Conservation (phyloP, 441 rosid genomes). For the Melastoma candidum region DNA sequence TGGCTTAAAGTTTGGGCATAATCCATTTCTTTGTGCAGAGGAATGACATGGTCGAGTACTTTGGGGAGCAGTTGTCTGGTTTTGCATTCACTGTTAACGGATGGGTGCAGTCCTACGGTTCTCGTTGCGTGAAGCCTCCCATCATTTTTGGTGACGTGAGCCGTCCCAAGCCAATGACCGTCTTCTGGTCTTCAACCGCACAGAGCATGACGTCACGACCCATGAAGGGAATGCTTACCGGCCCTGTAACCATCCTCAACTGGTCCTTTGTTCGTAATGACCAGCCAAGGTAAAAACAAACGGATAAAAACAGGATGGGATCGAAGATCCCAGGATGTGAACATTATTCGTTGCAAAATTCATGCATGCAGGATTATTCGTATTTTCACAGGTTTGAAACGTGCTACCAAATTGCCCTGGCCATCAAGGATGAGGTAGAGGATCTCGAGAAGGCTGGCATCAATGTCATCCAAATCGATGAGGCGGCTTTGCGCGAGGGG, state of each 20-base stretch:
- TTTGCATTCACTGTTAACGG: constrained; percentile 12
- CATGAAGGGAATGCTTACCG: constrained; percentile 19
- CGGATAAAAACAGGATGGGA: background rate
- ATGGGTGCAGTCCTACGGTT: constrained; percentile 18
- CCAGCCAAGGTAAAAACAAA: constrained; percentile 7
- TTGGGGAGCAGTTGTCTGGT: constrained; percentile 15
- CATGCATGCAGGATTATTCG: background rate
- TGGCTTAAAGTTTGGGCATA: background rate
- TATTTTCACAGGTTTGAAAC: constrained; percentile 10
- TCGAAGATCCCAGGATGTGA: background rate
- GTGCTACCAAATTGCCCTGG: constrained; percentile 1
- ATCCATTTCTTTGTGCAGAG: constrained; percentile 4
- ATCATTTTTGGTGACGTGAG: constrained; percentile 18
- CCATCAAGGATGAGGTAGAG: constrained; percentile 19
- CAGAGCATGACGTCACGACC: constrained; percentile 18
- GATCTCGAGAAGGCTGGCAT: constrained; percentile 16
- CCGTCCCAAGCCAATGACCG: constrained; percentile 19
- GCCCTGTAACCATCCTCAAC: constrained; percentile 16
- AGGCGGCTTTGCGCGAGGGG: constrained; percentile 18
- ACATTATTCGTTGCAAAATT: background rate
- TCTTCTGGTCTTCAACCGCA: constrained; percentile 14
- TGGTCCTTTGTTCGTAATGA: constrained; percentile 10
- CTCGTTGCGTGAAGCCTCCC: constrained; percentile 19
- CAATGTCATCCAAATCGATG: constrained; percentile 15
- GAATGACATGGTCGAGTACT: constrained; percentile 1